phyloP scores from a whole-genome alignment of 2,329 filamentous ascomycete genomes.

The Zymoseptoria passerinii region DNA sequence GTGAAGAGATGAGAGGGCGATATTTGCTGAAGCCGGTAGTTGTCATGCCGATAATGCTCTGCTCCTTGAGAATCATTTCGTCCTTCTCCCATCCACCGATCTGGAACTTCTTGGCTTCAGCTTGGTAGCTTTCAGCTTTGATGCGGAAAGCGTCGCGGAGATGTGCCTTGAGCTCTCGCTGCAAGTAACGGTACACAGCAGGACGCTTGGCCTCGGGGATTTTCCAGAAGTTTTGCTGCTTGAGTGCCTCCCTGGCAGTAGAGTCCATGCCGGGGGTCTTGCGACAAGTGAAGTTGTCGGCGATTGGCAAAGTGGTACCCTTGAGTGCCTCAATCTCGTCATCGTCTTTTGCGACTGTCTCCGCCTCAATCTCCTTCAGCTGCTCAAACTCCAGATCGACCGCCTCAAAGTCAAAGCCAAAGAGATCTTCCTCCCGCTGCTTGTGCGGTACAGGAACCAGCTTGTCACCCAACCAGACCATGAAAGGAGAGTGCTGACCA shows the following conservation, averaged over 20 bases:
- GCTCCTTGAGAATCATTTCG: slow-evolving; percentile 50
- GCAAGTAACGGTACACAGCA: slow-evolving; percentile 58
- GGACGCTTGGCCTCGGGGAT: slow-evolving; percentile 51
- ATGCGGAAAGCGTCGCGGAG: slow-evolving; percentile 42
- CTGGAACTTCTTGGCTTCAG: slow-evolving; percentile 45
- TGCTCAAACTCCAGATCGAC: slow-evolving; percentile 54
- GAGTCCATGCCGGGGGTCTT: slow-evolving; percentile 21
- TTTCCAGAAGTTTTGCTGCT: slow-evolving; percentile 50
- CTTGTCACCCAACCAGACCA: slow-evolving; percentile 50
- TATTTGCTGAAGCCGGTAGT: slow-evolving; percentile 79
- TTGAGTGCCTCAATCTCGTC: slow-evolving; percentile 33
- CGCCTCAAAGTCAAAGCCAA: slow-evolving; percentile 50
- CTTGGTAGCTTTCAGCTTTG: slow-evolving; percentile 44
- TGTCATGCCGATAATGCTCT: slow-evolving; percentile 58
- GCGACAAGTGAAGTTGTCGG: slow-evolving; percentile 34
- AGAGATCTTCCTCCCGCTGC: slow-evolving; percentile 39
- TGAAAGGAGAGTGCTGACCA: slow-evolving; percentile 33
- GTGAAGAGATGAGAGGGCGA: slow-evolving; percentile 56
- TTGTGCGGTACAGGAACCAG: slow-evolving; percentile 39
- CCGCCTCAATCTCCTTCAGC: slow-evolving; percentile 52
- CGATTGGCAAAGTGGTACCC: slow-evolving; percentile 27
- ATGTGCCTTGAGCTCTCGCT: slow-evolving; percentile 44
- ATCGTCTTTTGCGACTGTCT: slow-evolving; percentile 40
- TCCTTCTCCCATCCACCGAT: slow-evolving; percentile 54
- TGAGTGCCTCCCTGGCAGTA: slow-evolving; percentile 30